These are phyloP conservation scores for Multifurca ochricompacta DNA, from an alignment of 768 basidiomycete genomes.

Conservation along the genomic window DNA sequence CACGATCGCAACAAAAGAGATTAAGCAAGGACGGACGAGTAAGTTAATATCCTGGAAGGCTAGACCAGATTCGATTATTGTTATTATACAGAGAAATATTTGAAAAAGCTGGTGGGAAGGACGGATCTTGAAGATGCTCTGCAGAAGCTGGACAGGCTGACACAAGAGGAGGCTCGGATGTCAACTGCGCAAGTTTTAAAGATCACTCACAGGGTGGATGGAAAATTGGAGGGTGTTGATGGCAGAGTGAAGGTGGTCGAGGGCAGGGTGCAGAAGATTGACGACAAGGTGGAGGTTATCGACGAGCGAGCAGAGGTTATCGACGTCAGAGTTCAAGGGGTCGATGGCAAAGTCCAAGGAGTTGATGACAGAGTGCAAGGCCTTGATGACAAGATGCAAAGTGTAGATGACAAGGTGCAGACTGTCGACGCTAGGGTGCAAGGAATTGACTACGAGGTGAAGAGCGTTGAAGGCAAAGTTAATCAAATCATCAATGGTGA, in stretches of 20 bases:
- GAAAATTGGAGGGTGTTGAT: too few relatives aligned
- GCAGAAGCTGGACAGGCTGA: not conserved
- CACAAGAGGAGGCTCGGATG: not conserved
- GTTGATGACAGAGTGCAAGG: not conserved
- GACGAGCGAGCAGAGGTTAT: not conserved
- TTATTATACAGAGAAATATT: not conserved
- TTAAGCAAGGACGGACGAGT: too few relatives aligned
- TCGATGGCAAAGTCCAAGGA: not conserved
- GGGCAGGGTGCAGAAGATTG: too few relatives aligned
- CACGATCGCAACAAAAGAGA: too few relatives aligned
- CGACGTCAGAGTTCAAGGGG: not conserved
- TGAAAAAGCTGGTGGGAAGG: not conserved
- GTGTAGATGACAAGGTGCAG: not conserved
- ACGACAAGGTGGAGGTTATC: not conserved
- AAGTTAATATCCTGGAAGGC: too few relatives aligned
- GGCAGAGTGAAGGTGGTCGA: too few relatives aligned
- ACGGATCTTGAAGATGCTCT: not conserved
- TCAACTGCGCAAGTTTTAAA: not conserved
- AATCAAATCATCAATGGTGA: too few relatives aligned
- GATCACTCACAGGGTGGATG: too few relatives aligned
- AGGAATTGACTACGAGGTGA: too few relatives aligned
- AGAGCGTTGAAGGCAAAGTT: too few relatives aligned
- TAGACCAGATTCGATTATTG: too few relatives aligned
- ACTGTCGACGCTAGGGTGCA: not conserved
- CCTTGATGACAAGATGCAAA: not conserved